These are phyloP conservation scores for Aspergillus campestris DNA, from an alignment of 495 filamentous ascomycete species.

Conservation along the genomic window DNA sequence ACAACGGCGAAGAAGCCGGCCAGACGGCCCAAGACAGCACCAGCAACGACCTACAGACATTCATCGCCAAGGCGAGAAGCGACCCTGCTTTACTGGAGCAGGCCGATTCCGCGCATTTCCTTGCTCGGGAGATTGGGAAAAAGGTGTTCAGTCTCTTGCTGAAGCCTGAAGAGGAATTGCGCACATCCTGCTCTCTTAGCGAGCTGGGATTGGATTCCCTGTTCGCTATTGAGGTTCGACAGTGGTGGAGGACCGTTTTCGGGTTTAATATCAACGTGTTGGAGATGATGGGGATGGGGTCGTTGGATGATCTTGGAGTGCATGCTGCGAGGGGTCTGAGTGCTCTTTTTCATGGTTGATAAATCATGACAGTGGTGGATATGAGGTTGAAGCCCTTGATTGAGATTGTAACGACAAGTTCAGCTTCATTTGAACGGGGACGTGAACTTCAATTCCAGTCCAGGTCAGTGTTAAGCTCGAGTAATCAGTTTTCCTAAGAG, in stretches of 20 bases:
- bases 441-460: too few relatives aligned
- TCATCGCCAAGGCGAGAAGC: conserved; percentile 5
- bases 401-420: too few relatives aligned
- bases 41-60: conserved; percentile 3
- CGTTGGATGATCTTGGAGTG: too few relatives aligned
- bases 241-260: conserved; percentile 28
- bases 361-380: too few relatives aligned
- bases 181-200: conserved; percentile 27
- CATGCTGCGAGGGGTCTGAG: too few relatives aligned
- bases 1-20: conserved; percentile 7
- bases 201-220: conserved; percentile 37
- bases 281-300: conserved; percentile 27
- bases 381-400: too few relatives aligned
- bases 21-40: neutral
- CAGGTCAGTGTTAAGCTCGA: too few relatives aligned
- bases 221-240: conserved; percentile 35
- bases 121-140: conserved; percentile 38
- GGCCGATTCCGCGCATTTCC: conserved; percentile 19
- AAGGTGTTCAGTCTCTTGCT: conserved; percentile 23
- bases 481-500: too few relatives aligned
- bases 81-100: conserved; percentile 2
- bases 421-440: too few relatives aligned
- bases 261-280: conserved; percentile 27
- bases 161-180: conserved; percentile 14
- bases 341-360: too few relatives aligned